Percentiles rank a stretch among this genome's conserved stretches.
Evolutionary conservation across 768 basidiomycete species (phyloP).

Genomic region (Dioszegia hungarica): DNA sequence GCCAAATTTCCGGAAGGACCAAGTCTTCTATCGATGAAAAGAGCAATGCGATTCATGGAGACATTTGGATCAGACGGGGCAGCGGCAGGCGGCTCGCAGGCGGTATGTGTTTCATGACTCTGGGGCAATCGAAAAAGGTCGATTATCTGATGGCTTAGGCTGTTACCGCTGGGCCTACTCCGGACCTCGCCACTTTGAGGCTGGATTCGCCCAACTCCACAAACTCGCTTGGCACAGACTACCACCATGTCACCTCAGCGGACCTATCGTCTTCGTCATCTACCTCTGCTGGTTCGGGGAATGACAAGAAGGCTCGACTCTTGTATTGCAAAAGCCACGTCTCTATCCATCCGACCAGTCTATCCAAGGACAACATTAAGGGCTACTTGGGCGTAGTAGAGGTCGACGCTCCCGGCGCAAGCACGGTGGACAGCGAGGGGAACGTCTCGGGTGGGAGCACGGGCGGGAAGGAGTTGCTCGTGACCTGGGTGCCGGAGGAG

Average conservation of each 20-base stretch:
- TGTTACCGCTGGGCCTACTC: too few species aligned
- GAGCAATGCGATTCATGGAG: too few species aligned
- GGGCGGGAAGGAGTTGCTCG: neutral
- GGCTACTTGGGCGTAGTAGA: conserved; percentile 91
- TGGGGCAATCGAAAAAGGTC: too few species aligned
- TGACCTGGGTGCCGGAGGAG: conserved; percentile 86
- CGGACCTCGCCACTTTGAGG: too few species aligned
- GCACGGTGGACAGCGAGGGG: conserved; percentile 11
- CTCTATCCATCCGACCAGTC: conserved; percentile 89
- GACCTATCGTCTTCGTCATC: conserved; percentile 10
- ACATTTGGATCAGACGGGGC: too few species aligned
- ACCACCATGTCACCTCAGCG: conserved; percentile 12
- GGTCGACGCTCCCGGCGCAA: conserved; percentile 54
- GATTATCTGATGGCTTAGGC: too few species aligned
- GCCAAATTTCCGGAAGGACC: too few species aligned
- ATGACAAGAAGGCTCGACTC: conserved; percentile 50
- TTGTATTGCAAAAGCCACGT: conserved; percentile 66
- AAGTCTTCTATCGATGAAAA: too few species aligned
- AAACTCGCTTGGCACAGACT: neutral
- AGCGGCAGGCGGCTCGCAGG: too few species aligned
- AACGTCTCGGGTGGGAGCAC: conserved; percentile 9
- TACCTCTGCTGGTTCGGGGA: neutral
- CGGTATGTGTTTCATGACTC: too few species aligned
- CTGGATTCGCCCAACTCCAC: too few species aligned
- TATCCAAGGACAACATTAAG: conserved; percentile 84